Evolutionary conservation across 345 rosid genomes (phyloP).

Genomic region (Aurinia saxatilis): DNA sequence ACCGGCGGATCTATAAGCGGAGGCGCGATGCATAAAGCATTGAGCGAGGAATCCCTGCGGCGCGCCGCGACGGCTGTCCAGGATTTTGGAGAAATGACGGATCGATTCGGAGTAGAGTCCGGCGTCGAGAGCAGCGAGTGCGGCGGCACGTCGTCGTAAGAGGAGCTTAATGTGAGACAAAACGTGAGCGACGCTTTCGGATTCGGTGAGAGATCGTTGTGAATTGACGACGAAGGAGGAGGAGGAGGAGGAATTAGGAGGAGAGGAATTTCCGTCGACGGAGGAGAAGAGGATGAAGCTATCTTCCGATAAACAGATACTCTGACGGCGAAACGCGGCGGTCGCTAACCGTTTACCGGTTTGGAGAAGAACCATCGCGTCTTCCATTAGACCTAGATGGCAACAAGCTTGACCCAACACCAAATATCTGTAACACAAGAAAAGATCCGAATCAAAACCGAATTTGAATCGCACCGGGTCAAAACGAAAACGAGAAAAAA

Average conservation of each 20-base stretch:
- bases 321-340: constrained; percentile 94
- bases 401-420: constrained; percentile 93
- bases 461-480: background rate
- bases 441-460: constrained; percentile 20
- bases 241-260: constrained; percentile 10
- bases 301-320: constrained; percentile 81
- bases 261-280: constrained; percentile 19
- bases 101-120: constrained; percentile 84
- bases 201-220: constrained; percentile 41
- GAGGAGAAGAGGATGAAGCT: constrained; percentile 56
- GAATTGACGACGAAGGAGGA: constrained; percentile 25
- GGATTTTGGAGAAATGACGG: constrained; percentile 87
- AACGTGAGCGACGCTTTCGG: constrained; percentile 60
- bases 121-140: constrained; percentile 85
- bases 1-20: constrained; percentile 68
- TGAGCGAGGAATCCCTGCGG: constrained; percentile 86
- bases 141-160: constrained; percentile 83
- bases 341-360: constrained; percentile 91
- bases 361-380: constrained; percentile 95
- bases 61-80: constrained; percentile 83
- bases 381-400: constrained; percentile 94
- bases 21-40: constrained; percentile 84
- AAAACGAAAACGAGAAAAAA: background rate
- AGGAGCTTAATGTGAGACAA: constrained; percentile 81
- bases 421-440: constrained; percentile 56